Conservation (phyloP, 176 grass and related monocot genomes). For the Phoenix dactylifera region DNA sequence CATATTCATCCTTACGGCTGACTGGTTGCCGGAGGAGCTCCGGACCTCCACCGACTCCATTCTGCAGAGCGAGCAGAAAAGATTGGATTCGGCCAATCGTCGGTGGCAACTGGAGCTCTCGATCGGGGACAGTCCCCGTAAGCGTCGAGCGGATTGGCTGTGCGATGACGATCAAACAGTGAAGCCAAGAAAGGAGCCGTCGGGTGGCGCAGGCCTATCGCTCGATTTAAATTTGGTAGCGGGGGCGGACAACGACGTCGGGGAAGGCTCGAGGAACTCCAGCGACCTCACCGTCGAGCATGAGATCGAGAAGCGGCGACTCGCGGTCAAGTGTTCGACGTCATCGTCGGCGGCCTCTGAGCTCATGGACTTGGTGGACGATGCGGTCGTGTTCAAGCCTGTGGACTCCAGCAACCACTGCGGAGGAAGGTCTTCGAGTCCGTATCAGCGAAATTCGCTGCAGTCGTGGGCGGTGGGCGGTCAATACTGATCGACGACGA, state of each 20-base stretch:
- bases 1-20: slow-evolving; percentile 67
- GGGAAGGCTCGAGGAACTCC: slow-evolving; percentile 69
- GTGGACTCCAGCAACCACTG: slow-evolving; percentile 44
- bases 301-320: slow-evolving; percentile 59
- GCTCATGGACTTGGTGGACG: slow-evolving; percentile 50
- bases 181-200: slow-evolving; percentile 62
- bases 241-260: slow-evolving; percentile 41
- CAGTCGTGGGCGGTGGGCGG: slow-evolving; percentile 28
- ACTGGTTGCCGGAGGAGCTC: slow-evolving; percentile 70
- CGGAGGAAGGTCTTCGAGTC: slow-evolving; percentile 49
- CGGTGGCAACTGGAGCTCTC: slow-evolving; percentile 78
- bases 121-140: slow-evolving; percentile 35
- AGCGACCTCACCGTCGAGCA: slow-evolving; percentile 86
- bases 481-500: slow-evolving; percentile 74
- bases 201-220: slow-evolving; percentile 32
- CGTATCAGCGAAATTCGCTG: slow-evolving; percentile 47
- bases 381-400: slow-evolving; percentile 62
- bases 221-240: slow-evolving; percentile 80
- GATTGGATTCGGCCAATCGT: slow-evolving; percentile 43
- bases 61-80: slow-evolving; percentile 51
- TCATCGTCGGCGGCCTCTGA: slow-evolving; percentile 33
- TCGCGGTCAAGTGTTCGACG: slow-evolving; percentile 36
- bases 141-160: slow-evolving; percentile 72
- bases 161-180: slow-evolving; percentile 33
- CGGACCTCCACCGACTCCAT: slow-evolving; percentile 32